phyloP scores from a whole-genome alignment of 352 stramenopile species.

The Thalassiosira sp. region DNA sequence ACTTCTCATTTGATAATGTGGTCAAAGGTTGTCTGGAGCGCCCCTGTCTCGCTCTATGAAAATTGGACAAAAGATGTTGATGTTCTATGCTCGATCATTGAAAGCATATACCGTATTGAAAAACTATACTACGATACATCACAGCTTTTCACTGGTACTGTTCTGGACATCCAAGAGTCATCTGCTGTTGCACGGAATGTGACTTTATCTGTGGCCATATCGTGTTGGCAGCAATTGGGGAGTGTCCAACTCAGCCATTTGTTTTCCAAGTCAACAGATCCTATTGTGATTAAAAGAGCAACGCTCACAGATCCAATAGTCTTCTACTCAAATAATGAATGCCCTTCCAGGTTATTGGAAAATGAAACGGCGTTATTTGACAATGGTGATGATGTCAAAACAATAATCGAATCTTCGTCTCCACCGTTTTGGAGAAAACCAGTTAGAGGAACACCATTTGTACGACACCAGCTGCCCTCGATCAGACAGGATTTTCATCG shows the following conservation, averaged over 20 bases:
- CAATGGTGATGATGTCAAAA: neutral
- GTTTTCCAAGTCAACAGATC: conserved; percentile 5
- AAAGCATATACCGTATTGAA: conserved; percentile 16
- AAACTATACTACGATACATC: conserved; percentile 12
- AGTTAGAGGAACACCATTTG: neutral
- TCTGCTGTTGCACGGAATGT: conserved; percentile 18
- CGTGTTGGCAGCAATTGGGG: conserved; percentile 8
- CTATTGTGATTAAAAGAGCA: conserved; percentile 6
- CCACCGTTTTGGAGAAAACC: conserved; percentile 18
- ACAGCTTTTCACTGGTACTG: neutral
- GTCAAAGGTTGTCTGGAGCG: neutral
- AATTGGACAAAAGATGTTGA: conserved; percentile 21
- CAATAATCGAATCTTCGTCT: neutral
- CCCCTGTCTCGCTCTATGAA: neutral
- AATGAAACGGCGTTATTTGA: neutral
- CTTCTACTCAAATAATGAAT: neutral
- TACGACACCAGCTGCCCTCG: neutral
- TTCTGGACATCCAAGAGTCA: conserved; percentile 10
- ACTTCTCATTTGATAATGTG: neutral
- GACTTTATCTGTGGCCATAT: conserved; percentile 10
- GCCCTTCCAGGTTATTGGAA: neutral
- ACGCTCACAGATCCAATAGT: conserved; percentile 6
- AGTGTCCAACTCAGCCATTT: conserved; percentile 5
- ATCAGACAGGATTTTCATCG: conserved; percentile 2
- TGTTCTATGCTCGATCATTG: conserved; percentile 17